These are phyloP conservation scores for Cercis canadensis DNA, from an alignment of 306 rosid genomes.

Conservation along the genomic window DNA sequence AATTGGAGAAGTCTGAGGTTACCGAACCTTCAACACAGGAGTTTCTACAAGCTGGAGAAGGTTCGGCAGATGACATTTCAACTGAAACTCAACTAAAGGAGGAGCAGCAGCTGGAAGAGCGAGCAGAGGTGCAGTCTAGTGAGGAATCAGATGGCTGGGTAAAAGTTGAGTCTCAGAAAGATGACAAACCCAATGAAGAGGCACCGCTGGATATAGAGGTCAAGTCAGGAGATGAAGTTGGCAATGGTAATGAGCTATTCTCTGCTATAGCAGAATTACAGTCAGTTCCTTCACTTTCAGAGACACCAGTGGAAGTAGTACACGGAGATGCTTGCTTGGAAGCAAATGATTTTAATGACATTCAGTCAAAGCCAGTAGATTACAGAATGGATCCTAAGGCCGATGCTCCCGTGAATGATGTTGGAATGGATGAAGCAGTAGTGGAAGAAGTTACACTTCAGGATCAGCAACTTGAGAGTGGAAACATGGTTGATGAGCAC, in stretches of 20 bases:
- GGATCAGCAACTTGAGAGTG: not conserved
- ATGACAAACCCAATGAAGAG: slow-evolving; percentile 25
- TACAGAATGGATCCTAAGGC: too few species aligned
- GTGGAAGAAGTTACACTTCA: not conserved
- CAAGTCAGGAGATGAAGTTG: not conserved
- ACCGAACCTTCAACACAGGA: too few species aligned
- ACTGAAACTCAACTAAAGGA: slow-evolving; percentile 20
- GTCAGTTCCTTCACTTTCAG: not conserved
- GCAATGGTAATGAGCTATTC: not conserved
- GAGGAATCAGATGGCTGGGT: slow-evolving; percentile 37
- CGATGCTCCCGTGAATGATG: not conserved
- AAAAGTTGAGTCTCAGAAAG: slow-evolving; percentile 12
- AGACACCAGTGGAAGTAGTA: not conserved
- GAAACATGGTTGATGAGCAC: not conserved
- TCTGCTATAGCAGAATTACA: not conserved
- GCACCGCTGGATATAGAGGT: not conserved
- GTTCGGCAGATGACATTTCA: not conserved
- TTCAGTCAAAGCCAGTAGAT: not conserved
- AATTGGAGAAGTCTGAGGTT: too few species aligned
- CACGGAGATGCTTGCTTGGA: too few species aligned
- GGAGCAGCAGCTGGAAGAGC: slow-evolving; percentile 25
- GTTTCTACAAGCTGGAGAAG: not conserved
- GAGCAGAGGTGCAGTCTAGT: slow-evolving; percentile 27
- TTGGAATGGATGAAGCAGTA: not conserved
- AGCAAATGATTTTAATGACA: slow-evolving; percentile 5